Conservation (phyloP, 2,329 filamentous ascomycete species). For the Ampelomyces quisqualis region DNA sequence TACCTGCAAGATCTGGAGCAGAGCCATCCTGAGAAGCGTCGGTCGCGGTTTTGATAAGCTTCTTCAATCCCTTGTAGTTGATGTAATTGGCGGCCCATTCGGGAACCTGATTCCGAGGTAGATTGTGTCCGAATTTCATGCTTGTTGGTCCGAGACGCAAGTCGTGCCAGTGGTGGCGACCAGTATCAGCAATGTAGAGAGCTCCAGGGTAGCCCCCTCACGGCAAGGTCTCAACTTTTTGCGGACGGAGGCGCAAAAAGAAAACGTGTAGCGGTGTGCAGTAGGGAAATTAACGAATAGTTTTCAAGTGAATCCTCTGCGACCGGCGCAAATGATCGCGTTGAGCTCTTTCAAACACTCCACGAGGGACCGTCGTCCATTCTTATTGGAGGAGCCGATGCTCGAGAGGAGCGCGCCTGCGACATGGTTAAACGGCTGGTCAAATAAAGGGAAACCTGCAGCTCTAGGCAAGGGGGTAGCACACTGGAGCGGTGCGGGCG, state of each 20-base stretch:
- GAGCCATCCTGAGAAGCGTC: constrained; percentile 66
- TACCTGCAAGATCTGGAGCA: constrained; percentile 87
- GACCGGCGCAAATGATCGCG: constrained; percentile 22
- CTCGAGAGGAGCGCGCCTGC: constrained; percentile 31
- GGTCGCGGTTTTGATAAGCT: constrained; percentile 82
- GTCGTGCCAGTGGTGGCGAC: not conserved
- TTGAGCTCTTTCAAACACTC: constrained; percentile 23
- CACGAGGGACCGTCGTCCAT: constrained; percentile 28
- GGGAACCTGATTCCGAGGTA: constrained; percentile 80
- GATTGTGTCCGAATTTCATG: constrained; percentile 56
- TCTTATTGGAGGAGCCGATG: constrained; percentile 35
- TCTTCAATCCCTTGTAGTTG: constrained; percentile 91
- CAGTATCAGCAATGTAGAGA: not conserved
- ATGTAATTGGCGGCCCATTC: constrained; percentile 85
- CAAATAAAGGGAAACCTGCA: constrained; percentile 29
- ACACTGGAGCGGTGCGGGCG: constrained; percentile 30
- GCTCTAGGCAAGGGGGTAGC: constrained; percentile 30
- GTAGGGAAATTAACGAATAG: constrained; percentile 4
- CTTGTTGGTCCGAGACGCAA: constrained; percentile 4
- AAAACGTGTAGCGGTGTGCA: constrained; percentile 13
- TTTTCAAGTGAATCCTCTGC: constrained; percentile 12
- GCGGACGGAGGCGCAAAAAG: constrained; percentile 15
- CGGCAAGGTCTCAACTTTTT: constrained; percentile 2
- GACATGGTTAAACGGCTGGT: constrained; percentile 37
- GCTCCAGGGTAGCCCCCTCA: not conserved